Percentiles rank a stretch among this genome's conserved stretches.
phyloP scores from a whole-genome alignment of 2,329 filamentous ascomycete genomes.

The Cladophialophora immunda region DNA sequence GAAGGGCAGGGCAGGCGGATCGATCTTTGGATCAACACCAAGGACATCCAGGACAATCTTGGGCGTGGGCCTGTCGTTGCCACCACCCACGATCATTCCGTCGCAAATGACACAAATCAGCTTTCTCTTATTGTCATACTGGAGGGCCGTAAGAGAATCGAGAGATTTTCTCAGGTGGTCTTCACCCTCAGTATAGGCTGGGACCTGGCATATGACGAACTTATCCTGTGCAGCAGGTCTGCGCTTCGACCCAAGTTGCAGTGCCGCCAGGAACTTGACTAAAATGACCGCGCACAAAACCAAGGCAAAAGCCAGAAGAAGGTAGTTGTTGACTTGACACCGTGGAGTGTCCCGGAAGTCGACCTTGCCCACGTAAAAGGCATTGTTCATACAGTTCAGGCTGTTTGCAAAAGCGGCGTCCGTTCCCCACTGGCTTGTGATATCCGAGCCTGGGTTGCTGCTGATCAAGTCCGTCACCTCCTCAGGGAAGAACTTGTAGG shows the following conservation, averaged over 20 bases:
- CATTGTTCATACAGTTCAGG: constrained; percentile 80
- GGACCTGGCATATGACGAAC: constrained; percentile 98
- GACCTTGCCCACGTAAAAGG: constrained; percentile 81
- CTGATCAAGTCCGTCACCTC: constrained; percentile 74
- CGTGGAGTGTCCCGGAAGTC: constrained; percentile 81
- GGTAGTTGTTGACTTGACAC: constrained; percentile 90
- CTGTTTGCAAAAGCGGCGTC: constrained; percentile 67
- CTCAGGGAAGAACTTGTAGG: constrained; percentile 76
- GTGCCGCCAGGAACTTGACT: constrained; percentile 88
- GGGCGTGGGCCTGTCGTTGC: constrained; percentile 94
- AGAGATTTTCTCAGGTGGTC: constrained; percentile 91
- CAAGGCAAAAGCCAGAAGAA: constrained; percentile 86
- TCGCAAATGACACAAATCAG: constrained; percentile 96
- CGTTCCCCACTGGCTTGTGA: constrained; percentile 71
- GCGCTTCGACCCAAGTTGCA: constrained; percentile 92
- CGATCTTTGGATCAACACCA: constrained; percentile 94
- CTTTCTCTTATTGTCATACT: constrained; percentile 99
- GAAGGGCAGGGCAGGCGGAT: constrained; percentile 92
- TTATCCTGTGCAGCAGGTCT: constrained; percentile 93
- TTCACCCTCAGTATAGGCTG: constrained; percentile 97
- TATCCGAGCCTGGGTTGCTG: constrained; percentile 79
- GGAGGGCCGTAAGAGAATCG: constrained; percentile 90
- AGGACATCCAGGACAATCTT: constrained; percentile 98
- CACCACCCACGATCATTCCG: constrained; percentile 93
- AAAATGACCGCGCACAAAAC: constrained; percentile 81